These are phyloP conservation scores for Erodium chrysanthum DNA, from an alignment of 441 rosid species.

Conservation along the genomic window DNA sequence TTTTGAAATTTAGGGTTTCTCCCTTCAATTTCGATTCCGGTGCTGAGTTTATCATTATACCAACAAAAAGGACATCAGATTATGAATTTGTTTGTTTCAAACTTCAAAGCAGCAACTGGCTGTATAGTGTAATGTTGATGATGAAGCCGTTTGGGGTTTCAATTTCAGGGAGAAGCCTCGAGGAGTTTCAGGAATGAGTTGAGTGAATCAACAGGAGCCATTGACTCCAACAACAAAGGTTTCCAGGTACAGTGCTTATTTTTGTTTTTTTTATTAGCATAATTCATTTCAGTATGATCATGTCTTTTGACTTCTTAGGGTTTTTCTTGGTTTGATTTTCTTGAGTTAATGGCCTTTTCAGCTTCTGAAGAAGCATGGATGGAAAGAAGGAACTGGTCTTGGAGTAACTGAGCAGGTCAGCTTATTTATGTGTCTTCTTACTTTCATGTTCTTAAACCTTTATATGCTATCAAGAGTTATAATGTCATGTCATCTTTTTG, in stretches of 20 bases:
- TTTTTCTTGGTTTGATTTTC: background rate
- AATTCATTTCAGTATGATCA: too few relatives aligned
- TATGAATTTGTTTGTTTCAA: background rate
- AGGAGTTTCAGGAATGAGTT: conserved; percentile 25
- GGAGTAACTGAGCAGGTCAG: conserved; percentile 59
- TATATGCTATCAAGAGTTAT: background rate
- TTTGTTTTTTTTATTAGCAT: too few relatives aligned
- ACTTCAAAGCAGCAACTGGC: background rate
- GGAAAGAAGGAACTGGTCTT: conserved; percentile 90
- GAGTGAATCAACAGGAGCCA: conserved; percentile 30
- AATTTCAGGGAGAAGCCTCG: background rate
- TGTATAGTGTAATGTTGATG: background rate
- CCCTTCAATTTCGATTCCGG: background rate
- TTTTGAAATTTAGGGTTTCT: background rate
- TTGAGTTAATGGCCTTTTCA: conserved; percentile 19
- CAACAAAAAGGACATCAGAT: background rate
- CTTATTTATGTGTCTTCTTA: background rate
- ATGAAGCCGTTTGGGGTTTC: background rate
- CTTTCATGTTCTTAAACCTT: background rate
- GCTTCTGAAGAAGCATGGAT: conserved; percentile 84
- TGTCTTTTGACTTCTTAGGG: background rate
- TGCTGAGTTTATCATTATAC: background rate
- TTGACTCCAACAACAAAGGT: conserved; percentile 55
- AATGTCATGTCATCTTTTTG: background rate
- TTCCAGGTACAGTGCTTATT: conserved; percentile 6